Evolutionary conservation across 805 yeast genomes (phyloP).

Genomic region (Kuraishia molischiana): DNA sequence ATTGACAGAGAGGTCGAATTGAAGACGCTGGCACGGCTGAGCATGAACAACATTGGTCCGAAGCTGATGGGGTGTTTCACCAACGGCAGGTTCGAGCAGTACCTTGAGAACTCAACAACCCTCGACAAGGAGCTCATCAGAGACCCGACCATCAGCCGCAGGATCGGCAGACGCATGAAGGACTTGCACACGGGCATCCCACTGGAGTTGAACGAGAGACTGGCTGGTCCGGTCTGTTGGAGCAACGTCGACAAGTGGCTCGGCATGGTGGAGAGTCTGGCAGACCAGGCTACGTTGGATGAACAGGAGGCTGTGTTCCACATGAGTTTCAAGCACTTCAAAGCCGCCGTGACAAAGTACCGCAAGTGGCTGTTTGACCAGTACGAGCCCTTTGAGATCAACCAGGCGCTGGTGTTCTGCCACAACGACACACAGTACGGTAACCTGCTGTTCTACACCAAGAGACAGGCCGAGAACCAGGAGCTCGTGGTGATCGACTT

Average conservation of each 20-base stretch:
- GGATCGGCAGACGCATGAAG: conserved; percentile 94
- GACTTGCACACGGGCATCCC: conserved; percentile 80
- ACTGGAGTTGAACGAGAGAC: conserved; percentile 45
- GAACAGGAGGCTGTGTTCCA: conserved; percentile 30
- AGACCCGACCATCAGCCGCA: conserved; percentile 64
- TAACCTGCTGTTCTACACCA: conserved; percentile 53
- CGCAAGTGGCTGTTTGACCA: conserved; percentile 48
- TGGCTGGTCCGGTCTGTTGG: conserved; percentile 63
- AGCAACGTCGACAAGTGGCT: conserved; percentile 64
- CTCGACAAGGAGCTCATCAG: conserved; percentile 66
- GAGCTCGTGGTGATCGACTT: conserved; percentile 91
- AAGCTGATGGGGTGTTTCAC: conserved; percentile 77
- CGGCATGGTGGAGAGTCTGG: conserved; percentile 28
- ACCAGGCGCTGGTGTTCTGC: conserved; percentile 61
- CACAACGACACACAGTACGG: conserved; percentile 98
- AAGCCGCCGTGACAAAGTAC: conserved; percentile 38
- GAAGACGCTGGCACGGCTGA: conserved; percentile 59
- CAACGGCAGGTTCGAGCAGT: conserved; percentile 94
- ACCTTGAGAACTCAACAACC: conserved; percentile 72
- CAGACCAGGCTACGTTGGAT: conserved; percentile 27
- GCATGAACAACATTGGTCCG: conserved; percentile 80
- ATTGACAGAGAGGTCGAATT: conserved; percentile 84
- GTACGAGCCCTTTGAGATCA: conserved; percentile 29
- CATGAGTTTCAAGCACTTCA: conserved; percentile 40
- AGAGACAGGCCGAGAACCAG: conserved; percentile 29